A percentile compares a stretch with the other conserved stretches of the same genome.
phyloP scores from a whole-genome alignment of 495 filamentous ascomycete species.

The Penicillium desertorum region DNA sequence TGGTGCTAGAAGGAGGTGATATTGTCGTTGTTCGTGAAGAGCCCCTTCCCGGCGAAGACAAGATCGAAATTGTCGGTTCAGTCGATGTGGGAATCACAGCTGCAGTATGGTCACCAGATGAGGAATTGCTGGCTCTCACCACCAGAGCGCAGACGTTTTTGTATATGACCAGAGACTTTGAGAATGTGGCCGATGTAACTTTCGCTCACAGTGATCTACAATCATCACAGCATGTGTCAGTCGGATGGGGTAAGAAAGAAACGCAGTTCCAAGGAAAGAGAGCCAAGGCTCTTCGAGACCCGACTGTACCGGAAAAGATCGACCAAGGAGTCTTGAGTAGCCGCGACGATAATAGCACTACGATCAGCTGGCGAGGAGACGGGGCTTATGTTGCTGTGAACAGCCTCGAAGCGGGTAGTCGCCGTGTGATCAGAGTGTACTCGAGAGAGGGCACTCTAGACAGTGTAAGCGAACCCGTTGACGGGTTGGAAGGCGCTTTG shows the following conservation, averaged over 20 bases:
- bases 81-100: constrained; percentile 88
- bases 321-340: constrained; percentile 77
- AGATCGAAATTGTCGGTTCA: constrained; percentile 91
- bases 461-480: constrained; percentile 90
- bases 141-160: constrained; percentile 78
- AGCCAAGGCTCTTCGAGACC: constrained; percentile 85
- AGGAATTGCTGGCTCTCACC: constrained; percentile 80
- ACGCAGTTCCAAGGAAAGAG: constrained; percentile 96
- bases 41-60: constrained; percentile 63
- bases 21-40: constrained; percentile 82
- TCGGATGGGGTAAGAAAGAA: constrained; percentile 97
- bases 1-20: constrained; percentile 88
- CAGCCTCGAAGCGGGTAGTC: constrained; percentile 60
- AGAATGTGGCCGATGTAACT: constrained; percentile 70
- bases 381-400: constrained; percentile 89
- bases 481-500: constrained; percentile 78
- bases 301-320: constrained; percentile 90
- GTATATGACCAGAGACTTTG: constrained; percentile 91
- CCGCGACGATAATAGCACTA: constrained; percentile 65
- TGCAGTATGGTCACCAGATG: constrained; percentile 92
- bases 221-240: constrained; percentile 90
- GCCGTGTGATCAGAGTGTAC: constrained; percentile 83
- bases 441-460: constrained; percentile 86
- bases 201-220: constrained; percentile 76
- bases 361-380: constrained; percentile 92